Percentiles rank a stretch among this genome's conserved stretches.
Evolutionary conservation across 768 basidiomycete species (phyloP).

Genomic region (Hebeloma cylindrosporum): DNA sequence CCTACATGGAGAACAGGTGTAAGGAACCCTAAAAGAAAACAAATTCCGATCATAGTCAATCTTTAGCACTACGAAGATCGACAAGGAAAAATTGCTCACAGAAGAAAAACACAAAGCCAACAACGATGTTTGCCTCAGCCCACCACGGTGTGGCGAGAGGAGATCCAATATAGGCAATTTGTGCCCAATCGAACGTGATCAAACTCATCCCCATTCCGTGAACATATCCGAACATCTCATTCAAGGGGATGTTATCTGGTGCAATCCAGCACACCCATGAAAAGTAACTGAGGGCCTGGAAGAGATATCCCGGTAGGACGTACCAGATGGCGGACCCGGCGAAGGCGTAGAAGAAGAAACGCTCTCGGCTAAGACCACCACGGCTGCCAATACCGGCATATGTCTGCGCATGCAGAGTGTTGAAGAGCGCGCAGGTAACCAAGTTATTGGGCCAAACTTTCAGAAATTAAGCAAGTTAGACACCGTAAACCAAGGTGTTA

Average conservation of each 20-base stretch:
- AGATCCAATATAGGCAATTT: conserved; percentile 67
- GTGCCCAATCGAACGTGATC: conserved; percentile 81
- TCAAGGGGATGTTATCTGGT: conserved; percentile 66
- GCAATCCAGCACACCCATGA: conserved; percentile 64
- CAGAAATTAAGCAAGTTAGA: conserved; percentile 28
- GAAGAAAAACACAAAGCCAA: conserved; percentile 67
- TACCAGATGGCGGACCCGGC: conserved; percentile 61
- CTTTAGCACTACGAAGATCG: neutral
- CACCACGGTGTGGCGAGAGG: conserved; percentile 84
- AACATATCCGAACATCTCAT: conserved; percentile 72
- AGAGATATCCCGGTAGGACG: conserved; percentile 71
- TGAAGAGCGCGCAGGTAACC: conserved; percentile 74
- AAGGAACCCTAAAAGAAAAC: conserved; percentile 51
- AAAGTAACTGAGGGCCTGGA: conserved; percentile 63
- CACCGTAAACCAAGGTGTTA: neutral
- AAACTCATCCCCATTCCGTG: conserved; percentile 69
- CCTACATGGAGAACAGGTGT: conserved; percentile 58
- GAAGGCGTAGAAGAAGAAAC: conserved; percentile 74
- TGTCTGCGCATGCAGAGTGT: conserved; percentile 73
- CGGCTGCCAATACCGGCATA: conserved; percentile 66
- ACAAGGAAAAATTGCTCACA: conserved; percentile 35
- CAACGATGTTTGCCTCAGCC: conserved; percentile 70
- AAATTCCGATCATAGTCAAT: neutral
- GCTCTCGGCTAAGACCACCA: conserved; percentile 70
- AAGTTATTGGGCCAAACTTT: conserved; percentile 80